These are phyloP conservation scores for Cytospora mali DNA, from an alignment of 2,329 filamentous ascomycete genomes.

Conservation along the genomic window DNA sequence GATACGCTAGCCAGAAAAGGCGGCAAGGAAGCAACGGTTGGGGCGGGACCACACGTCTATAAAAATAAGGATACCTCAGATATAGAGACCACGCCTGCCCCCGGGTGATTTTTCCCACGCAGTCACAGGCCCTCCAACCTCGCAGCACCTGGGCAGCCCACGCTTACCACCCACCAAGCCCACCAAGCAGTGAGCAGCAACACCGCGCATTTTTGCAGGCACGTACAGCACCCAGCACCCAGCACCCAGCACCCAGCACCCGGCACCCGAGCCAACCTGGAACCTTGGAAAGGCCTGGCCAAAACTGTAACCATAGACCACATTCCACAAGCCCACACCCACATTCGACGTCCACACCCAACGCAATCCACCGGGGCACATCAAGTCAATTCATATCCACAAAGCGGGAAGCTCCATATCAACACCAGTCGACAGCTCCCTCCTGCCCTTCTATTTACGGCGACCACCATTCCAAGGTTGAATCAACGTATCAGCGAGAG, in stretches of 20 bases:
- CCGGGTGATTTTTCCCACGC: constrained; percentile 27
- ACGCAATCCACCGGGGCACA: not conserved
- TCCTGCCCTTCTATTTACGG: not conserved
- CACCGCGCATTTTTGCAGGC: not conserved
- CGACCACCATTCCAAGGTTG: not conserved
- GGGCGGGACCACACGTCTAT: constrained; percentile 26
- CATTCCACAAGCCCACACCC: not conserved
- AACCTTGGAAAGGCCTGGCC: not conserved
- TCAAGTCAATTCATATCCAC: not conserved
- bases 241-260: not conserved
- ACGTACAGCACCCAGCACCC: constrained; percentile 5
- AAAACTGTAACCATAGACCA: not conserved
- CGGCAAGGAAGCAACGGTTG: constrained; percentile 24
- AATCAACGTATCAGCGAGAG: not conserved
- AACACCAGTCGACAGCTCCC: not conserved
- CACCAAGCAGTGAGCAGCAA: not conserved
- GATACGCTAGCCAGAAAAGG: constrained; percentile 23
- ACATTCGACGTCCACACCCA: not conserved
- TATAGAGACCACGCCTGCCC: constrained; percentile 28
- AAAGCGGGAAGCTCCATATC: not conserved
- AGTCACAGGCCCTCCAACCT: constrained; percentile 17
- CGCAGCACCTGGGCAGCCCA: constrained; percentile 12
- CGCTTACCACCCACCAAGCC: not conserved
- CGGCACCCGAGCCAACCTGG: not conserved
- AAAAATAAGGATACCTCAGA: constrained; percentile 28